These are phyloP conservation scores for Pleodorina starrii DNA, from an alignment of 139 green algal species.

Conservation along the genomic window DNA sequence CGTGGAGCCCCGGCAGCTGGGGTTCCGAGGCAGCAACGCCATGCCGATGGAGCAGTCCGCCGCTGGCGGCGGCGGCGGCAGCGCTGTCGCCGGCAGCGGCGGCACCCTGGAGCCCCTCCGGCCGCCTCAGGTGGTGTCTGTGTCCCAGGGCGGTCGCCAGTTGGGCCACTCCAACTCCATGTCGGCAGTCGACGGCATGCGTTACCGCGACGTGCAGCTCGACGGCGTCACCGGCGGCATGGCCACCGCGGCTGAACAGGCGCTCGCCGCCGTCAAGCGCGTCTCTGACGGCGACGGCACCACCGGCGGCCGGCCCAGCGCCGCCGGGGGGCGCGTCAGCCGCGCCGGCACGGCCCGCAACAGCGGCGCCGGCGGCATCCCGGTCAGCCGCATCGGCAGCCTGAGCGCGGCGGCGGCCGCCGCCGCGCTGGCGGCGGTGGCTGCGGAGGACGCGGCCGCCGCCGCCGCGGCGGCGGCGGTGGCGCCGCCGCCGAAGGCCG, in stretches of 20 bases:
- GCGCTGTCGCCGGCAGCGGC: background rate
- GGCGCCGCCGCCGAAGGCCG: background rate
- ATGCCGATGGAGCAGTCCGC: background rate
- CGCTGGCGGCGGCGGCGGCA: background rate
- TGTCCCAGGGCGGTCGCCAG: background rate
- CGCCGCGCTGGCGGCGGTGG: background rate
- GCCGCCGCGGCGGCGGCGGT: background rate
- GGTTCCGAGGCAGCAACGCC: slow-evolving; percentile 33
- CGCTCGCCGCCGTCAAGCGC: slow-evolving; percentile 14
- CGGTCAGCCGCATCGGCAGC: slow-evolving; percentile 17
- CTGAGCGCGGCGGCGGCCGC: slow-evolving; percentile 17
- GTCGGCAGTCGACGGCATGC: slow-evolving; percentile 46
- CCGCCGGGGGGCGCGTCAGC: slow-evolving; percentile 14
- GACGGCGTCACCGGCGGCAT: slow-evolving; percentile 31
- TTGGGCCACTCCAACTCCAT: slow-evolving; percentile 52
- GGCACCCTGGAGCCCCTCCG: background rate
- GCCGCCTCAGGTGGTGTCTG: slow-evolving; percentile 15
- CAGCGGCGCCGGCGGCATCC: slow-evolving; percentile 21
- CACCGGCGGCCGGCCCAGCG: slow-evolving; percentile 42
- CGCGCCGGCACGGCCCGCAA: slow-evolving; percentile 25
- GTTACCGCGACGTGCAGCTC: slow-evolving; percentile 44
- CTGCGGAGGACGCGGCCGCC: background rate
- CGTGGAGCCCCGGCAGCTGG: slow-evolving; percentile 45
- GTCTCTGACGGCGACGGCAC: slow-evolving; percentile 39
- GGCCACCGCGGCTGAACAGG: background rate